phyloP scores from a whole-genome alignment of 805 yeast species.

The Starmera pachycereana region DNA sequence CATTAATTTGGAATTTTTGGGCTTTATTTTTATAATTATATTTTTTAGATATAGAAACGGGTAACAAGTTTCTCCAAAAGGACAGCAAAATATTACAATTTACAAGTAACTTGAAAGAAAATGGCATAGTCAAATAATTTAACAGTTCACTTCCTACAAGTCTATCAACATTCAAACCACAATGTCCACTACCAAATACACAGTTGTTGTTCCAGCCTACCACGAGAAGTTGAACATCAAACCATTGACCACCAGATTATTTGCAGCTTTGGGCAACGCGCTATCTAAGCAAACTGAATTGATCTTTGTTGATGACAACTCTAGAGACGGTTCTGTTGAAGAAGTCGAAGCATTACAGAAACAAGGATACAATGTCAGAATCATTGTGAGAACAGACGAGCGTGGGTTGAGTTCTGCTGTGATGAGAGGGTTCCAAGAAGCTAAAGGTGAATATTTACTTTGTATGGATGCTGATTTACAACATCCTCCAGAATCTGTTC shows the following conservation, averaged over 20 bases:
- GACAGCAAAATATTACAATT: too few species aligned
- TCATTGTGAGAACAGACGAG: constrained; percentile 39
- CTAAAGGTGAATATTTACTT: constrained; percentile 35
- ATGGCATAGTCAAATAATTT: too few species aligned
- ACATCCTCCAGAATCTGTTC: constrained; percentile 44
- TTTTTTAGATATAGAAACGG: too few species aligned
- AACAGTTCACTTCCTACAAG: too few species aligned
- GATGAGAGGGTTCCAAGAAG: constrained; percentile 34
- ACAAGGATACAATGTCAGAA: constrained; percentile 37
- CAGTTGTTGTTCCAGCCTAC: constrained; percentile 40
- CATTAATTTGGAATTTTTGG: too few species aligned
- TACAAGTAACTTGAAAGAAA: too few species aligned
- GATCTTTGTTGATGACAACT: constrained; percentile 42
- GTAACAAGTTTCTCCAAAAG: too few species aligned
- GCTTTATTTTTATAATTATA: too few species aligned
- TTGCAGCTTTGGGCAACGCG: constrained; percentile 35
- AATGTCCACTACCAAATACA: constrained; percentile 23
- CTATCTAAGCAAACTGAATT: constrained; percentile 33
- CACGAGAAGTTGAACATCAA: constrained; percentile 39
- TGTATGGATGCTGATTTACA: constrained; percentile 48
- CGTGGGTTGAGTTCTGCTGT: constrained; percentile 43
- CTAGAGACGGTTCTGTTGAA: constrained; percentile 41
- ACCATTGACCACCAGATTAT: constrained; percentile 37
- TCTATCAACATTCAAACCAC: too few species aligned
- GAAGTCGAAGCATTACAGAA: constrained; percentile 34